A percentile compares a stretch with the other conserved stretches of the same genome.
These are phyloP conservation scores for Podila minutissima DNA, from an alignment of 192 early-diverging fungal genomes.

Conservation along the genomic window DNA sequence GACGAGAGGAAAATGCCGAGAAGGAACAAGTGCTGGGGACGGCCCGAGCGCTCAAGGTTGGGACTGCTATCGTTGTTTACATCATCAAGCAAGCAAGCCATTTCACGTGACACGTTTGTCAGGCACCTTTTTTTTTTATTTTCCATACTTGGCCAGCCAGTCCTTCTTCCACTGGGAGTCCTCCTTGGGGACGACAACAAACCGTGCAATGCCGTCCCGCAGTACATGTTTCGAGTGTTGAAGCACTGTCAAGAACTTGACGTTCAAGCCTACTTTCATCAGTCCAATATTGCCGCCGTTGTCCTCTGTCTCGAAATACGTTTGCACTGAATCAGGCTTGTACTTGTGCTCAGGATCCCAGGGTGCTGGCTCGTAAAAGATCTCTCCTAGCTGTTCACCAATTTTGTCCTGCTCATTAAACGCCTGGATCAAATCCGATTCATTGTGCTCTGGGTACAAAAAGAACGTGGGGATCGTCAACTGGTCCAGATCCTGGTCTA, in stretches of 20 bases:
- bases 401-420: constrained; percentile 90
- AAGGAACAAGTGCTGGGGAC: background rate
- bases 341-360: constrained; percentile 87
- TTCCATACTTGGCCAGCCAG: constrained; percentile 50
- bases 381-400: constrained; percentile 81
- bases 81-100: no score
- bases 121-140: constrained; percentile 5
- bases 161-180: constrained; percentile 52
- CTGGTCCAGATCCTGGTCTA: constrained; percentile 64
- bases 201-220: constrained; percentile 84
- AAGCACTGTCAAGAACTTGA: constrained; percentile 72
- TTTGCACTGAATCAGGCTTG: constrained; percentile 72
- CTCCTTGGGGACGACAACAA: constrained; percentile 85
- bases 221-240: constrained; percentile 73
- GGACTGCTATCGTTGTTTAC: background rate
- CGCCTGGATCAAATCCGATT: constrained; percentile 87
- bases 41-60: background rate
- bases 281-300: constrained; percentile 61
- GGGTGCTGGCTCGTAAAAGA: constrained; percentile 81
- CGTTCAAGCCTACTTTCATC: constrained; percentile 70
- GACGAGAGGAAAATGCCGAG: background rate
- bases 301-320: constrained; percentile 81
- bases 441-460: constrained; percentile 93
- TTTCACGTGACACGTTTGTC: background rate
- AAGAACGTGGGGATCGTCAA: constrained; percentile 90